Evolutionary conservation across 257 asterid species (phyloP), one percentile per base, ranked within the genome.

Genomic region (Salvia hispanica): DNA sequence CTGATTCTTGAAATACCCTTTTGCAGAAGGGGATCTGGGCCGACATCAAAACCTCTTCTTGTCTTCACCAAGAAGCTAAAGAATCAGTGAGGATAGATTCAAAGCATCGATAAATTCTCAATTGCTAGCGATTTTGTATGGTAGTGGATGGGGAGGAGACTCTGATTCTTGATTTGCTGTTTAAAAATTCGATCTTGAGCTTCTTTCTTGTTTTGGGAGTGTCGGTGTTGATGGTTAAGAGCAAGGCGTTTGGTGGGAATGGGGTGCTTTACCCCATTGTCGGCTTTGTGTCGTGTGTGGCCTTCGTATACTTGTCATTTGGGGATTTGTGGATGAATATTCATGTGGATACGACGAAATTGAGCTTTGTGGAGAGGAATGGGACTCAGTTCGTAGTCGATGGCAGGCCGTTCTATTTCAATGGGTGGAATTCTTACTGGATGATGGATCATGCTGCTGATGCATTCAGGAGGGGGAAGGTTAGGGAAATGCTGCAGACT

Each of bases 361-460:
- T 85, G 59, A 85, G 95, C 67, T 91, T 88, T 77, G 97, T 94
- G 73, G 97, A 80, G 84, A 91, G 96, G 70, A 94, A 94, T 83
- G 99, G 96, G 51, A 87, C 90, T 77, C 97, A 94, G 82, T 94
- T 94, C 77, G 58, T 78, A 48, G 85, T 87, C 72, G 99, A 94
- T 80, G 98, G 96, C 34, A 86, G 63, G 64, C 95, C 87, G 12
- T 91, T 94, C 76, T 88, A 94, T 48, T 77, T 94, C 42, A 94
- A 91, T 79, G 99, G 99, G 5, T 94, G 99, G 99, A 94, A 94
- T 55, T 94, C 99, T 67, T 94, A 94, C 62, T 94, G 99, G 99
- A 73, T 94, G 90, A 94, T 94, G 99, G 97, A 91, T 64, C 92
- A 91, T 72, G 91, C 95, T 65, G 98, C 80, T 53, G 99, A 94